These are phyloP conservation scores for Collybia sordida DNA, from an alignment of 768 basidiomycete genomes.

Conservation along the genomic window DNA sequence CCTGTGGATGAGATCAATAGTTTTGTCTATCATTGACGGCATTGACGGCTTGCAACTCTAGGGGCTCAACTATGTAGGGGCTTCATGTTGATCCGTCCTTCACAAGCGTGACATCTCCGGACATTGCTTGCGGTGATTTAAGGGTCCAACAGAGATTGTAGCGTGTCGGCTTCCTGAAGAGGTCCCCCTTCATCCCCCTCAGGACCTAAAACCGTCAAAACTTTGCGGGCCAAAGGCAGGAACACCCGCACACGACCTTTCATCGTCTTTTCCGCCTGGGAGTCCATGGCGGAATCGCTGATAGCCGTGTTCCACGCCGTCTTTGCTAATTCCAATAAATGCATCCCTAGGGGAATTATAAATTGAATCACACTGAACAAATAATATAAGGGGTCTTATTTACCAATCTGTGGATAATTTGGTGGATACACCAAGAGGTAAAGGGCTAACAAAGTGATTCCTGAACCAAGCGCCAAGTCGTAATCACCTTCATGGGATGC, in stretches of 20 bases:
- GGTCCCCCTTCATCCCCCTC: constrained; percentile 70
- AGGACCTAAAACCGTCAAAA: constrained; percentile 49
- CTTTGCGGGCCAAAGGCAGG: constrained; percentile 36
- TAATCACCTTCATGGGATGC: constrained; percentile 69
- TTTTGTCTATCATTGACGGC: no score
- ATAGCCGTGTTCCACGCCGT: constrained; percentile 70
- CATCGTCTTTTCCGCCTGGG: constrained; percentile 16
- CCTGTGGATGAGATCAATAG: no score
- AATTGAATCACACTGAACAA: background rate
- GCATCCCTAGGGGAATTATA: constrained; percentile 51
- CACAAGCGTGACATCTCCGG: no score
- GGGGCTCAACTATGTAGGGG: no score
- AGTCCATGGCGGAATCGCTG: constrained; percentile 21
- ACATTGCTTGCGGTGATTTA: constrained; percentile 2
- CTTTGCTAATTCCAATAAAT: constrained; percentile 74
- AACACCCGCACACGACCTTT: constrained; percentile 32
- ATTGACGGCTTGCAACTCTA: no score
- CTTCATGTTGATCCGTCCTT: no score
- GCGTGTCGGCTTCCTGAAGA: constrained; percentile 45
- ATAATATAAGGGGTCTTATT: constrained; percentile 15
- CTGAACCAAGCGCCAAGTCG: constrained; percentile 48
- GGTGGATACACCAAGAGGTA: constrained; percentile 72
- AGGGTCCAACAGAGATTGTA: constrained; percentile 39
- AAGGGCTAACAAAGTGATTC: constrained; percentile 59
- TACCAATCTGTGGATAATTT: constrained; percentile 84